Conservation (phyloP, 2,329 filamentous ascomycete genomes). For the Sporothrix dimorphospora region DNA sequence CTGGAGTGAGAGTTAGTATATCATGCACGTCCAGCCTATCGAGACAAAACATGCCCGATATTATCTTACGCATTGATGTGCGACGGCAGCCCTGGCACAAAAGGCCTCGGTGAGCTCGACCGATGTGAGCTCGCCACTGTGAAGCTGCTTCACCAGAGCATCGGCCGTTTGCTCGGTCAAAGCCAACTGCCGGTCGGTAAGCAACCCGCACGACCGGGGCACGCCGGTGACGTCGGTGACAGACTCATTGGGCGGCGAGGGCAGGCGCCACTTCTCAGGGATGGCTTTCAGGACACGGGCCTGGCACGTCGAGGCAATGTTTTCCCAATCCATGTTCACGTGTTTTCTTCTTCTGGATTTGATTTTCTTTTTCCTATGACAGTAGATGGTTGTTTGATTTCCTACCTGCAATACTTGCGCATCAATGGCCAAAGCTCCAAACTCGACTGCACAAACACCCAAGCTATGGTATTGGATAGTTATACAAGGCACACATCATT, state of each 20-base stretch:
- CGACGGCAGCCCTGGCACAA: conserved; percentile 26
- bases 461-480: background rate
- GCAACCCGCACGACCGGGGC: conserved; percentile 23
- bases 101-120: conserved; percentile 27
- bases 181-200: conserved; percentile 25
- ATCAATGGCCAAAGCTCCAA: background rate
- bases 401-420: background rate
- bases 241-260: background rate
- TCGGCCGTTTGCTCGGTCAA: conserved; percentile 29
- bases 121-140: conserved; percentile 22
- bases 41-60: background rate
- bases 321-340: conserved; percentile 9
- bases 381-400: background rate
- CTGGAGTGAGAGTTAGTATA: background rate
- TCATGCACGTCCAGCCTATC: too few relatives aligned
- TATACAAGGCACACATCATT: background rate
- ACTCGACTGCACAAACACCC: background rate
- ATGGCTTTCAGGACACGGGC: conserved; percentile 1
- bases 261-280: conserved; percentile 19
- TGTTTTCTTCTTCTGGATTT: background rate
- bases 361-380: background rate
- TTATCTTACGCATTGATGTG: conserved; percentile 24
- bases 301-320: conserved; percentile 11
- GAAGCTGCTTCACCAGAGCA: conserved; percentile 17
- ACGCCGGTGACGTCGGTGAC: conserved; percentile 23